phyloP scores from a whole-genome alignment of 129 eudicot genomes.

The Rutidosis leptorrhynchoides region DNA sequence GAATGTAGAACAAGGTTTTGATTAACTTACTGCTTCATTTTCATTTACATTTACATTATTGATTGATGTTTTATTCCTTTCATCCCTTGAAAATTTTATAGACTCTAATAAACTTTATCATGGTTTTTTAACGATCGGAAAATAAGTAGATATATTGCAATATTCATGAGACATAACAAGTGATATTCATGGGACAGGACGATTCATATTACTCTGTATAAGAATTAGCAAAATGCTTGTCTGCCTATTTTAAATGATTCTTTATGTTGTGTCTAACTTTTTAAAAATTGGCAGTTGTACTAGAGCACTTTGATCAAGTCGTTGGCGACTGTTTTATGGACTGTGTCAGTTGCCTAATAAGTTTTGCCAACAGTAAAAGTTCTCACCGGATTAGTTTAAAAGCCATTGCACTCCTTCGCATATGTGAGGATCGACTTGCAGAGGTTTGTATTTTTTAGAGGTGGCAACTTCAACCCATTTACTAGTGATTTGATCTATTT shows the following conservation, averaged over 20 bases:
- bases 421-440: slow-evolving; percentile 98
- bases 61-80: neutral
- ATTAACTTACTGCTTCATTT: slow-evolving; percentile 7
- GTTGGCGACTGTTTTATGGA: slow-evolving; percentile 90
- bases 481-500: neutral
- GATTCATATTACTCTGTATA: no score
- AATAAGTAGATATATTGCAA: slow-evolving; percentile 8
- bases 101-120: neutral
- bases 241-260: no score
- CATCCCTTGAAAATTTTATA: neutral
- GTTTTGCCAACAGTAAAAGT: slow-evolving; percentile 84
- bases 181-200: neutral
- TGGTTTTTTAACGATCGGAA: neutral
- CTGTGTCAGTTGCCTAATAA: slow-evolving; percentile 85
- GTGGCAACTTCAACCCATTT: slow-evolving; percentile 1
- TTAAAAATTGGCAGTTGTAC: slow-evolving; percentile 52
- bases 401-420: slow-evolving; percentile 96
- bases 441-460: slow-evolving; percentile 57
- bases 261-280: slow-evolving; percentile 33
- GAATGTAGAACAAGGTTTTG: slow-evolving; percentile 84
- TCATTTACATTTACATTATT: neutral
- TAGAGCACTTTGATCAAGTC: slow-evolving; percentile 96
- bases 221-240: no score
- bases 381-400: slow-evolving; percentile 86
- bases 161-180: neutral